Percentiles rank a stretch among this genome's conserved stretches.
Evolutionary conservation across 2,329 filamentous ascomycete species (phyloP).

Genomic region (Colletotrichum navitas): DNA sequence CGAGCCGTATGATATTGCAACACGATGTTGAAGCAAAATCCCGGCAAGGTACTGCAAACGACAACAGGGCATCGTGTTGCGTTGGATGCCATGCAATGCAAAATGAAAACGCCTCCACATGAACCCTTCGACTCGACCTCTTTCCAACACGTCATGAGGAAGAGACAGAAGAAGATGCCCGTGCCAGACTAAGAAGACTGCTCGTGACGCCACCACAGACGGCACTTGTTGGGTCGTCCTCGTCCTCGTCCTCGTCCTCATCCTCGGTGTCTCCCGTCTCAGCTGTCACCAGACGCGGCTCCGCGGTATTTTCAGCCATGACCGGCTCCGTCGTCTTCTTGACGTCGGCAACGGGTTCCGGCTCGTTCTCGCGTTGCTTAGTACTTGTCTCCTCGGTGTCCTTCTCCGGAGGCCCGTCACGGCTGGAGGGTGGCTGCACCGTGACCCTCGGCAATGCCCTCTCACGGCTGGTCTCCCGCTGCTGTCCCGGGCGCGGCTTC

Average conservation of each 20-base stretch:
- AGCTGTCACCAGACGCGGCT: constrained; percentile 39
- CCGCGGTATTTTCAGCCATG: constrained; percentile 41
- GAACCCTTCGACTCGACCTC: neutral
- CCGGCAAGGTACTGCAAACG: neutral
- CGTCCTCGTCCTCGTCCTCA: constrained; percentile 40
- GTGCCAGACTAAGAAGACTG: constrained; percentile 63
- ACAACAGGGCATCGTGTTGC: neutral
- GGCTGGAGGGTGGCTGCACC: constrained; percentile 44
- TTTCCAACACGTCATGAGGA: constrained; percentile 20
- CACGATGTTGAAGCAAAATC: neutral
- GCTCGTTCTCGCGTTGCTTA: neutral
- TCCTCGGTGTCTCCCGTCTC: constrained; percentile 45
- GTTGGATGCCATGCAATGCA: constrained; percentile 12
- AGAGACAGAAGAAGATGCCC: constrained; percentile 41
- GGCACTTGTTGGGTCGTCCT: constrained; percentile 54
- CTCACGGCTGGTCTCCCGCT: constrained; percentile 39
- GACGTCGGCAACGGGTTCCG: constrained; percentile 17
- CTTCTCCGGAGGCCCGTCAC: constrained; percentile 35
- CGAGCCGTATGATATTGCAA: constrained; percentile 9
- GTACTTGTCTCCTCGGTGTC: constrained; percentile 41
- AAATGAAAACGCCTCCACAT: neutral
- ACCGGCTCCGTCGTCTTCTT: constrained; percentile 37
- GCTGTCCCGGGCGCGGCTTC: constrained; percentile 47
- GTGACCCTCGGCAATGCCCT: constrained; percentile 40
- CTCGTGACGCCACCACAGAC: constrained; percentile 64